Evolutionary conservation across 306 rosid species (phyloP).

Genomic region (Nissolia schottii): DNA sequence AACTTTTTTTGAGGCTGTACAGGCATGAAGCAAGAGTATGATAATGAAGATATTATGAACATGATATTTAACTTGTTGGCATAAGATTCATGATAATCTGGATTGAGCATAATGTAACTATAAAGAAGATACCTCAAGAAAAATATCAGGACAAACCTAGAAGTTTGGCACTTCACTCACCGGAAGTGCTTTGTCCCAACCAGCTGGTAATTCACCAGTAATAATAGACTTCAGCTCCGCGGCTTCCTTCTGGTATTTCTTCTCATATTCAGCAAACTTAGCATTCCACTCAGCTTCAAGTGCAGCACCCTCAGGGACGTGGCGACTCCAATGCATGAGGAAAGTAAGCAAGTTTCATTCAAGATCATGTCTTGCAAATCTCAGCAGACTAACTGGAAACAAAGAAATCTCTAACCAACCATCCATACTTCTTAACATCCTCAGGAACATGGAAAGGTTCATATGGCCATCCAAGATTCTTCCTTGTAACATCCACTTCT

Average conservation of each 20-base stretch:
- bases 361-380: constrained; percentile 26
- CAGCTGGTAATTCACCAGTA: constrained; percentile 73
- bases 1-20: constrained; percentile 11
- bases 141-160: background rate
- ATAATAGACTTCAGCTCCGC: constrained; percentile 68
- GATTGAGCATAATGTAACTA: background rate
- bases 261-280: constrained; percentile 84
- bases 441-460: constrained; percentile 99
- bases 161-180: constrained; percentile 48
- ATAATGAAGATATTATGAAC: background rate
- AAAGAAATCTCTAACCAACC: background rate
- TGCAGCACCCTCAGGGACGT: constrained; percentile 58
- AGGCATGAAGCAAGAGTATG: background rate
- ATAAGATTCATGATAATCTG: background rate
- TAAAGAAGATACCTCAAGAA: background rate
- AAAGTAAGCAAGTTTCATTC: constrained; percentile 18
- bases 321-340: constrained; percentile 93
- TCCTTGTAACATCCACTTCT: constrained; percentile 96
- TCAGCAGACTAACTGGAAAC: background rate
- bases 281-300: constrained; percentile 94
- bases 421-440: constrained; percentile 79
- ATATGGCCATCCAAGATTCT: constrained; percentile 97
- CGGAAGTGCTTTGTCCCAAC: constrained; percentile 96
- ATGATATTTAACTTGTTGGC: background rate
- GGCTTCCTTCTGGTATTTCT: constrained; percentile 85